A percentile compares a stretch with the other conserved stretches of the same genome.
These are phyloP conservation scores for Dactylorhiza incarnata DNA, from an alignment of 106 monocot species.

Conservation along the genomic window DNA sequence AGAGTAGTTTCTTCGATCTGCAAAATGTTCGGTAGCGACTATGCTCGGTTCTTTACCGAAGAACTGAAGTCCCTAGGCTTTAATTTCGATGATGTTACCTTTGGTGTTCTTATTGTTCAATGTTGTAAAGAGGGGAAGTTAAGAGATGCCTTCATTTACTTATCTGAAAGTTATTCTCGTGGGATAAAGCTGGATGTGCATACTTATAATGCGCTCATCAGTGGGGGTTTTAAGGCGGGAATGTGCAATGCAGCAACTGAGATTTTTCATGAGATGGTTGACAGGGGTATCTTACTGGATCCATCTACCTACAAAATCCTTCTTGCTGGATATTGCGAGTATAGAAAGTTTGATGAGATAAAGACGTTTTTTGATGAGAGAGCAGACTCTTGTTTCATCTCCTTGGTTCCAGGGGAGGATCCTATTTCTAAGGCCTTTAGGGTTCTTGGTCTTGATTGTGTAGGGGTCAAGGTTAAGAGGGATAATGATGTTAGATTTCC, in stretches of 20 bases:
- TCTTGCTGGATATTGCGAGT: slow-evolving; percentile 74
- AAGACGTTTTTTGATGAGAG: slow-evolving; percentile 36
- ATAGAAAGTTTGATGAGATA: slow-evolving; percentile 65
- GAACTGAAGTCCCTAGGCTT: slow-evolving; percentile 57
- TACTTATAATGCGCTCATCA: slow-evolving; percentile 73
- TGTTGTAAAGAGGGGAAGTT: slow-evolving; percentile 64
- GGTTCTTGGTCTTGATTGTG: slow-evolving; percentile 52
- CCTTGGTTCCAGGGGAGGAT: slow-evolving; percentile 29
- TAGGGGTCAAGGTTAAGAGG: slow-evolving; percentile 75
- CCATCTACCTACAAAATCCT: slow-evolving; percentile 61
- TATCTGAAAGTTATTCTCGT: slow-evolving; percentile 65
- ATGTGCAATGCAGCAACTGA: slow-evolving; percentile 41
- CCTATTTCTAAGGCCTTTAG: slow-evolving; percentile 54
- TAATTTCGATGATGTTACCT: slow-evolving; percentile 44
- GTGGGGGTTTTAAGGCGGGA: slow-evolving; percentile 54
- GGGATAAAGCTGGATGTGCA: slow-evolving; percentile 32
- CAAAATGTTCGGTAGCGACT: slow-evolving; percentile 29
- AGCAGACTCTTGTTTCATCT: slow-evolving; percentile 26
- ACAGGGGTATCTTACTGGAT: slow-evolving; percentile 29
- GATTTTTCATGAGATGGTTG: slow-evolving; percentile 63
- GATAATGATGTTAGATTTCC: slow-evolving; percentile 42
- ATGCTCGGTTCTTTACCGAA: slow-evolving; percentile 45
- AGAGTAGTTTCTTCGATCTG: slow-evolving; percentile 58
- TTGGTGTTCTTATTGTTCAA: slow-evolving; percentile 57
- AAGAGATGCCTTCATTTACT: slow-evolving; percentile 47